Evolutionary conservation across 2,329 filamentous ascomycete species (phyloP).

Genomic region (Cladosporium cucumerinum): DNA sequence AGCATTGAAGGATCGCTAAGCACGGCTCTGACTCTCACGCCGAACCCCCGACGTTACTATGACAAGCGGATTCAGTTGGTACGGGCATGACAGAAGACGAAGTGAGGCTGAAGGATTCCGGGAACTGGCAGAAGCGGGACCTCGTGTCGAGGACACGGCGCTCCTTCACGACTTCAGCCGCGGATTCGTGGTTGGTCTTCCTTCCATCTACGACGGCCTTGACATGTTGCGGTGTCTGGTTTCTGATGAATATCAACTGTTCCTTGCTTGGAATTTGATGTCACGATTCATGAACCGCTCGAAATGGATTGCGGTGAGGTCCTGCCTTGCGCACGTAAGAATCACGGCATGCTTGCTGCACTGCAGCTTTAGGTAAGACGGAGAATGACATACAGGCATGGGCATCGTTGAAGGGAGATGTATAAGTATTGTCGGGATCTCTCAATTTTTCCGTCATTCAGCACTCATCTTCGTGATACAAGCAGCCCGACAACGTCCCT

Average conservation of each 20-base stretch:
- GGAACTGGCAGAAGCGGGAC: not conserved
- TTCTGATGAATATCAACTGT: not conserved
- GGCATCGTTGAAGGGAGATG: not conserved
- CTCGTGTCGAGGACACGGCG: slow-evolving; percentile 1
- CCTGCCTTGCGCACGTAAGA: not conserved
- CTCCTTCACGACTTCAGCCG: not conserved
- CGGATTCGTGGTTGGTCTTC: not conserved
- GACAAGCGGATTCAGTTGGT: not conserved
- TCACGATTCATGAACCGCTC: not conserved
- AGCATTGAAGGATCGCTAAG: not conserved
- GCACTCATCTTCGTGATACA: not conserved
- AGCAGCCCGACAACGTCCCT: not conserved
- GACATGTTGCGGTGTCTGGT: not conserved
- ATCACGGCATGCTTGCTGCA: not conserved
- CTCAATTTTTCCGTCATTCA: not conserved
- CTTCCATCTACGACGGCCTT: not conserved
- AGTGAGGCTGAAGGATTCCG: slow-evolving; percentile 4
- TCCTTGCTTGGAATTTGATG: not conserved
- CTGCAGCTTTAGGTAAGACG: not conserved
- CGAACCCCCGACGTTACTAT: slow-evolving; percentile 1
- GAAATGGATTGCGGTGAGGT: not conserved
- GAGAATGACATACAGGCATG: not conserved
- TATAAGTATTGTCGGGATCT: not conserved
- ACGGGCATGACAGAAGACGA: not conserved
- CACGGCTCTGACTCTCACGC: not conserved